Evolutionary conservation across 2,329 filamentous ascomycete genomes (phyloP).

Genomic region (Alternaria arborescens): DNA sequence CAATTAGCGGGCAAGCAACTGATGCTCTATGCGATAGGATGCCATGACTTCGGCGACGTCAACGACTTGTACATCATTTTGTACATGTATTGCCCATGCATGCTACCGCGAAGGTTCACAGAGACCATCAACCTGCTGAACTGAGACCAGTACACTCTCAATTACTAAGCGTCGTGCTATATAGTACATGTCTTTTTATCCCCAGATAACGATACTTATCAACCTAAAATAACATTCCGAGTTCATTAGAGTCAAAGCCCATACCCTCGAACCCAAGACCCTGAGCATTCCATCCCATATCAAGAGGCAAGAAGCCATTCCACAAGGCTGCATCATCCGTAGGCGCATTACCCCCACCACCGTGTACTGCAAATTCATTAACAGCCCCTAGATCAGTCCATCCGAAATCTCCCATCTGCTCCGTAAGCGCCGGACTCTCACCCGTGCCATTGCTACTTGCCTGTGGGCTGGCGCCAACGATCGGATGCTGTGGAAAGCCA

Average conservation of each 20-base stretch:
- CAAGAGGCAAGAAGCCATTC: conserved; percentile 49
- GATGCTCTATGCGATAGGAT: not conserved
- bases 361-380: conserved; percentile 59
- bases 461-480: conserved; percentile 38
- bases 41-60: not conserved
- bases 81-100: not conserved
- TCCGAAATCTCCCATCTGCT: conserved; percentile 59
- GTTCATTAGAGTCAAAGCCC: conserved; percentile 35
- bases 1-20: not conserved
- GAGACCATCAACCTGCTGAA: not conserved
- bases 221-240: conserved; percentile 39
- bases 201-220: not conserved
- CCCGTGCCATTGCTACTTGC: conserved; percentile 50
- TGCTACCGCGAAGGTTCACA: not conserved
- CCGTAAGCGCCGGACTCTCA: conserved; percentile 54
- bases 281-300: conserved; percentile 48
- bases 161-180: not conserved
- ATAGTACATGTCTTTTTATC: not conserved
- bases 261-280: conserved; percentile 45
- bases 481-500: conserved; percentile 29
- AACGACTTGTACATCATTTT: not conserved
- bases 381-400: conserved; percentile 60
- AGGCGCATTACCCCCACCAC: conserved; percentile 40
- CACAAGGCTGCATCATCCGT: conserved; percentile 43
- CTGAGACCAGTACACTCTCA: not conserved